Percentiles rank a stretch among this genome's conserved stretches.
phyloP scores from a whole-genome alignment of 805 yeast species.

The Yamadazyma nakazawae region DNA sequence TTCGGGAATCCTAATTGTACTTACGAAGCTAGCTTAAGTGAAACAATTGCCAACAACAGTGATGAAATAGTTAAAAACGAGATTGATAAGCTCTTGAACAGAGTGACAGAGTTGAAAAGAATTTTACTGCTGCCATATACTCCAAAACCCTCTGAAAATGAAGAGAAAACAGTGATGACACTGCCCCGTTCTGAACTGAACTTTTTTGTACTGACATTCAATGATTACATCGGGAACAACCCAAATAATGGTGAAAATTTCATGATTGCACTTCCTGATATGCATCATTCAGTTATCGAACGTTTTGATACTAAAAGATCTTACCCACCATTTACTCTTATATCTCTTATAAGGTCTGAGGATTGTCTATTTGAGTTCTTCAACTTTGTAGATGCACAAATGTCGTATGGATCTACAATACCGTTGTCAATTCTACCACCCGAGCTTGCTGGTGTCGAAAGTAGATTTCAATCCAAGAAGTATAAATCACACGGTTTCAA shows the following conservation, averaged over 20 bases:
- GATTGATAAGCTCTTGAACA: too few relatives aligned
- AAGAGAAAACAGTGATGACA: conserved; percentile 14
- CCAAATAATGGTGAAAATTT: conserved; percentile 1
- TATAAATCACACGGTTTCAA: too few relatives aligned
- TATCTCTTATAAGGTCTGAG: not conserved
- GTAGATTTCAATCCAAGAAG: too few relatives aligned
- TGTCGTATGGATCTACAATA: not conserved
- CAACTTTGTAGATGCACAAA: not conserved
- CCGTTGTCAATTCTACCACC: too few relatives aligned
- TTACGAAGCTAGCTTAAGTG: too few relatives aligned
- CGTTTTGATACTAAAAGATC: not conserved
- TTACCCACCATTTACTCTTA: not conserved
- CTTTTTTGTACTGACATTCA: not conserved
- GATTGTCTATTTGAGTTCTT: not conserved
- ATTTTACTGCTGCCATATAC: too few relatives aligned
- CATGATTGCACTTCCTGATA: not conserved
- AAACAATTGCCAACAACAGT: too few relatives aligned
- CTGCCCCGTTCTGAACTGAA: too few relatives aligned
- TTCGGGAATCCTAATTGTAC: too few relatives aligned
- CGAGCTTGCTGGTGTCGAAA: too few relatives aligned
- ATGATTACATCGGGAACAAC: conserved; percentile 8
- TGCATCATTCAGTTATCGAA: not conserved
- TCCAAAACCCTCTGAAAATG: conserved; percentile 5
- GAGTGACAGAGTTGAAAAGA: too few relatives aligned
- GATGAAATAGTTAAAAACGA: too few relatives aligned